Evolutionary conservation across 257 asterid species (phyloP), one percentile per base, ranked within the genome.

Genomic region (Asclepias syriaca): DNA sequence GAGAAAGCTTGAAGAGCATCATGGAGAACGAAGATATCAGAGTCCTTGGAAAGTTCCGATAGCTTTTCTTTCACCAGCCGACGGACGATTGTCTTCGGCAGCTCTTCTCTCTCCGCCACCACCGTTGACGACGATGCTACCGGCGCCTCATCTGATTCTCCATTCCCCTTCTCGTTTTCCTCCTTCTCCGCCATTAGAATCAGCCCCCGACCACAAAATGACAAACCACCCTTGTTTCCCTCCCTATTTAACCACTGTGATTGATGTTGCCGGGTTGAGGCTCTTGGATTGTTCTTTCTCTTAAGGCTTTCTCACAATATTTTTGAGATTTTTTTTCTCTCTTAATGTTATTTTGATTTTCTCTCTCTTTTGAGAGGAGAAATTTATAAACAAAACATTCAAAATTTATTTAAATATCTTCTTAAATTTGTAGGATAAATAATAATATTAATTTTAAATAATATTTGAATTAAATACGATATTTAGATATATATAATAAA

Each of bases 31-130:
- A 88, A 73, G 57, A 95, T 75, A 12, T 95, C 98, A 75, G 78
- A 78, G 74, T 81, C 86, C 76, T 80, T 19, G 48, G 97, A 86
- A 71, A 95, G 85, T 78, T 86, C 91, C 10, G 99, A 88, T 2
- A 95, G 92, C 82, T 87, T 95, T 24, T 95, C 95, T 91, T 90
- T 92, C 76, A 95, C 97, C 80, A 95, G 73, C 29, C 97, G 87
- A 75, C 98, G 95, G 75, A 92, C 94, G 55, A 95, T 88, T 70
- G 97, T 75, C 89, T 88, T 92, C 11, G 99, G 99, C 74, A 95
- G 90, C 84, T 82, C 88, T 79, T 95, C 97, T 71, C 80, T 75
- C 21, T 81, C 74, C 6, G 79, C 81, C 46, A 81, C 74, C 65
- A 68, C 27, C 72, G 55, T 66, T 24, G 43, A 11, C 70, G 72